phyloP scores from a whole-genome alignment of 176 grass and related monocot genomes.

The Pontederia crassipes region DNA sequence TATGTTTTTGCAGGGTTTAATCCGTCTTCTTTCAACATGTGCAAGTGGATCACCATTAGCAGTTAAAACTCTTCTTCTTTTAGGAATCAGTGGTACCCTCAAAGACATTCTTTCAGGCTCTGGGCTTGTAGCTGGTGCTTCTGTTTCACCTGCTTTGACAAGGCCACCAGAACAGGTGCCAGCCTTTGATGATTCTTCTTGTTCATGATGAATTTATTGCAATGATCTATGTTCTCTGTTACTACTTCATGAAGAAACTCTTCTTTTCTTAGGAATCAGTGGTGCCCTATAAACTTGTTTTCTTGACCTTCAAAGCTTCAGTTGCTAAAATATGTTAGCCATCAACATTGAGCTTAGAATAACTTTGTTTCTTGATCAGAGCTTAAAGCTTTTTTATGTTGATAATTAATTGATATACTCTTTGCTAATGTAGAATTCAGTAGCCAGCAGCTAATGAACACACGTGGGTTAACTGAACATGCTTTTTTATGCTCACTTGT shows the following conservation, averaged over 20 bases:
- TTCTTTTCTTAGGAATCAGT: slow-evolving; percentile 71
- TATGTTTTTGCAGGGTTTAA: slow-evolving; percentile 50
- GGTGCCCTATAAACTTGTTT: slow-evolving; percentile 19
- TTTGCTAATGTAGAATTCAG: too few relatives aligned
- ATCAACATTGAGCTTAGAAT: too few relatives aligned
- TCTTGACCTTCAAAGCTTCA: too few relatives aligned
- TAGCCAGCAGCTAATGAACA: too few relatives aligned
- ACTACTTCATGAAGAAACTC: slow-evolving; percentile 29
- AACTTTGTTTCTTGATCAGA: too few relatives aligned
- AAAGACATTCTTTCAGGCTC: slow-evolving; percentile 83
- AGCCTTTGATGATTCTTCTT: slow-evolving; percentile 1
- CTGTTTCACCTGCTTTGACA: slow-evolving; percentile 56
- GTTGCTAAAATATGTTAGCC: too few relatives aligned
- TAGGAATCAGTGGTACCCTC: slow-evolving; percentile 71
- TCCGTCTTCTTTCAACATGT: slow-evolving; percentile 67
- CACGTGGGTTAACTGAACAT: too few relatives aligned
- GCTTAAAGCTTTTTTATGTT: too few relatives aligned
- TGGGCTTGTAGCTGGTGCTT: slow-evolving; percentile 50
- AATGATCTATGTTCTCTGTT: too few relatives aligned
- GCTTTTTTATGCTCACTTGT: too few relatives aligned
- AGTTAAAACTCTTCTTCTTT: slow-evolving; percentile 78
- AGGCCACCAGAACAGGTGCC: slow-evolving; percentile 77
- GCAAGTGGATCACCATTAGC: slow-evolving; percentile 61
- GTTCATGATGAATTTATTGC: too few relatives aligned
- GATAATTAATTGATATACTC: too few relatives aligned